A percentile compares a stretch with the other conserved stretches of the same genome.
phyloP scores from a whole-genome alignment of 306 rosid genomes.

The Cucurbita pepo region DNA sequence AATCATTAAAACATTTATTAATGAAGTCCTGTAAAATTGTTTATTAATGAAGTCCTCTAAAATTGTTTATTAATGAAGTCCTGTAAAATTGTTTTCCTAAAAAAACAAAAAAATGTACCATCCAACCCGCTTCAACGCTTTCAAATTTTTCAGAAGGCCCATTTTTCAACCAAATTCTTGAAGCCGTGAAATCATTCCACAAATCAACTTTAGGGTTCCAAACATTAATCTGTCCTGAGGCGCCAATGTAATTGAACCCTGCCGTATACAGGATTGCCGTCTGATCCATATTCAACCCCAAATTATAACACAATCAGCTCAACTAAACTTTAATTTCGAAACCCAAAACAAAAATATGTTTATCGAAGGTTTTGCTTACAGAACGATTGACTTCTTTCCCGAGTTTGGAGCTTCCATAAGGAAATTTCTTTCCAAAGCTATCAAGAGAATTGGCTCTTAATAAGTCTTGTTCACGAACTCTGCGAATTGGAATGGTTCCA shows the following conservation, averaged over 20 bases:
- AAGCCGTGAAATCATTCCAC: constrained; percentile 39
- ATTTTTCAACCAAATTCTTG: constrained; percentile 38
- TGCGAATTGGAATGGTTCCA: constrained; percentile 51
- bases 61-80: too few relatives aligned
- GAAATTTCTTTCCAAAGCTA: constrained; percentile 26
- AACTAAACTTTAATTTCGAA: too few relatives aligned
- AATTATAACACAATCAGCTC: not conserved
- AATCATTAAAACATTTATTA: too few relatives aligned
- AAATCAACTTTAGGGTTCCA: constrained; percentile 43
- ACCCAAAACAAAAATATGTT: not conserved
- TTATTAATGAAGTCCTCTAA: too few relatives aligned
- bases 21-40: too few relatives aligned
- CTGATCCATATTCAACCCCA: constrained; percentile 15
- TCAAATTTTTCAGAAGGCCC: constrained; percentile 26
- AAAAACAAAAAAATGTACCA: not conserved
- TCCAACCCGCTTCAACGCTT: constrained; percentile 58
- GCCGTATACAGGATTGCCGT: constrained; percentile 17
- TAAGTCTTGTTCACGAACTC: constrained; percentile 27
- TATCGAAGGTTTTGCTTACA: constrained; percentile 27
- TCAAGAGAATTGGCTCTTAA: constrained; percentile 21
- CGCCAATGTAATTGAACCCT: constrained; percentile 43
- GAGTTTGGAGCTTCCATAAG: not conserved
- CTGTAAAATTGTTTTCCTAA: too few relatives aligned
- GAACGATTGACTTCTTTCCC: not conserved
- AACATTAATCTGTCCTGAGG: constrained; percentile 35